Conservation (phyloP, 2,329 filamentous ascomycete genomes). For the Apiospora sp. region DNA sequence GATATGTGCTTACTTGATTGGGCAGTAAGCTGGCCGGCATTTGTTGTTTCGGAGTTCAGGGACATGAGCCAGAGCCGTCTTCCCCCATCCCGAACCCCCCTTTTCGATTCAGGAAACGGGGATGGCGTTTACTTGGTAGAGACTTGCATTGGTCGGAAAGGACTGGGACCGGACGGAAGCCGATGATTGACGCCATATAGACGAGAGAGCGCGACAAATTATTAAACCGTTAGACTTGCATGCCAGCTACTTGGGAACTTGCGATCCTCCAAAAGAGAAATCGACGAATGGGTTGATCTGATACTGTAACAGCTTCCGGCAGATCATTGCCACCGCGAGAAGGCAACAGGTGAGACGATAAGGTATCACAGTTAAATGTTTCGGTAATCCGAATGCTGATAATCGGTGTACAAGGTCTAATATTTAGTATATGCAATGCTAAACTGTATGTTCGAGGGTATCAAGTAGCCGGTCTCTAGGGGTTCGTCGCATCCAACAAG, state of each 20-base stretch:
- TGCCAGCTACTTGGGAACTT: neutral
- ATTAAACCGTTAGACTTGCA: neutral
- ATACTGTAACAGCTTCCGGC: neutral
- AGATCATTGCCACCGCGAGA: neutral
- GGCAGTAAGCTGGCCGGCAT: neutral
- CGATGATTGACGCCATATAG: slow-evolving; percentile 8
- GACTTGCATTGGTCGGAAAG: slow-evolving; percentile 14
- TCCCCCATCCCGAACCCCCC: neutral
- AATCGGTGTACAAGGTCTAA: neutral
- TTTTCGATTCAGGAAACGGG: neutral
- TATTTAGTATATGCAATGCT: slow-evolving; percentile 21
- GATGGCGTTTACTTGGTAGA: slow-evolving; percentile 19
- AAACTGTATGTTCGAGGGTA: slow-evolving; percentile 23
- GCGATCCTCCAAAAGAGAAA: neutral
- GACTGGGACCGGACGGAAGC: neutral
- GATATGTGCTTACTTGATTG: neutral
- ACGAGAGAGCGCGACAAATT: neutral
- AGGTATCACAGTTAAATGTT: neutral
- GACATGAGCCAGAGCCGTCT: slow-evolving; percentile 6
- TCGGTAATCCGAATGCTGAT: neutral
- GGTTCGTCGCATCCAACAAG: slow-evolving; percentile 5
- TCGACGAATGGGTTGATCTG: neutral
- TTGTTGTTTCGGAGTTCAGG: slow-evolving; percentile 15
- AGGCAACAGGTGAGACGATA: neutral
- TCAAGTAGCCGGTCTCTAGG: slow-evolving; percentile 22